Conservation (phyloP, 768 basidiomycete species). For the Pisolithus sp. region DNA sequence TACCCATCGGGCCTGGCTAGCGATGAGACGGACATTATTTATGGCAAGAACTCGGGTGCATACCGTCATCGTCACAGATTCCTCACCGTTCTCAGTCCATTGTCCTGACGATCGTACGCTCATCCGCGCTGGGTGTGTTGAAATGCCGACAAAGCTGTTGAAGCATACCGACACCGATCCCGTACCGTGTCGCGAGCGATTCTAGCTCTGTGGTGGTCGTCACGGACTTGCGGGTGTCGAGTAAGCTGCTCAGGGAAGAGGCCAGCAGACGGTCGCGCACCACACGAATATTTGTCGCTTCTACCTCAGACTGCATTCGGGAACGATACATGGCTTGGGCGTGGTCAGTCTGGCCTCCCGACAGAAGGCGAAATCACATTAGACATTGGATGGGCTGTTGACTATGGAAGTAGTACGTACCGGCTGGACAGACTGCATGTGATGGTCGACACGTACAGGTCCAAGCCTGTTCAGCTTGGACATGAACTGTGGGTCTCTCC, state of each 20-base stretch:
- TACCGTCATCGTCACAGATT: slow-evolving; percentile 45
- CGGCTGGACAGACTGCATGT: slow-evolving; percentile 42
- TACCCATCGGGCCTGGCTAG: slow-evolving; percentile 22
- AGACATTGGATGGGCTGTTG: neutral
- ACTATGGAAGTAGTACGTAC: slow-evolving; percentile 29
- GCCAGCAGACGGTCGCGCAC: slow-evolving; percentile 53
- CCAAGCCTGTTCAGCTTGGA: slow-evolving; percentile 60
- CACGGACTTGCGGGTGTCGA: slow-evolving; percentile 56
- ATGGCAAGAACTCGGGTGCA: slow-evolving; percentile 12
- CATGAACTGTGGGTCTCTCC: slow-evolving; percentile 66
- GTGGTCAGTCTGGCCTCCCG: slow-evolving; percentile 18
- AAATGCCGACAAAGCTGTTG: slow-evolving; percentile 49
- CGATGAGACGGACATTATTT: neutral
- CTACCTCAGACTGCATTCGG: slow-evolving; percentile 48
- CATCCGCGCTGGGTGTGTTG: slow-evolving; percentile 58
- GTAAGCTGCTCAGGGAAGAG: slow-evolving; percentile 44
- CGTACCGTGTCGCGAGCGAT: slow-evolving; percentile 47
- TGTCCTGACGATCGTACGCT: slow-evolving; percentile 36
- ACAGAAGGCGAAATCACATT: neutral
- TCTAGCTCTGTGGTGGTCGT: slow-evolving; percentile 37
- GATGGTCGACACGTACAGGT: slow-evolving; percentile 64
- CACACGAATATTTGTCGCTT: slow-evolving; percentile 37
- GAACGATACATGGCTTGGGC: slow-evolving; percentile 45
- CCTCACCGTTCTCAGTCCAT: slow-evolving; percentile 53
- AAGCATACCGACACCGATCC: slow-evolving; percentile 47